Evolutionary conservation across 306 rosid species (phyloP).

Genomic region (Vigna angularis): DNA sequence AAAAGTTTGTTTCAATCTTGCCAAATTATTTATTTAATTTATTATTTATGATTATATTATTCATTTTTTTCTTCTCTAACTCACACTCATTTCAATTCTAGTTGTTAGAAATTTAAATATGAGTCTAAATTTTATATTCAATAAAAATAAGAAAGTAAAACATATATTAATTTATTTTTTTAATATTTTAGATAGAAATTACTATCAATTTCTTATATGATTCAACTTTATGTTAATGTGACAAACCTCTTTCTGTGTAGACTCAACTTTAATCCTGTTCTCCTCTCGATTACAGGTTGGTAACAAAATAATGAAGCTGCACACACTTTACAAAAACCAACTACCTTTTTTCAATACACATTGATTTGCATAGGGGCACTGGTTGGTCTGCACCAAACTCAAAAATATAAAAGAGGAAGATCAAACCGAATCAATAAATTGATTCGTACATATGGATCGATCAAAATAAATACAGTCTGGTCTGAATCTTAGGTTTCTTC

Average conservation of each 20-base stretch:
- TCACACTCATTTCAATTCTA: too few species aligned
- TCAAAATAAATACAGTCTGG: not conserved
- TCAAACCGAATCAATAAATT: not conserved
- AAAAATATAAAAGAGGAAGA: not conserved
- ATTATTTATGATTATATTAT: too few species aligned
- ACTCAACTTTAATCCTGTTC: not conserved
- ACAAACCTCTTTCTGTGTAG: too few species aligned
- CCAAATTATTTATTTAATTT: too few species aligned
- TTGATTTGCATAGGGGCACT: not conserved
- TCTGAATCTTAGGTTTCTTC: not conserved
- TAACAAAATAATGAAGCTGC: not conserved
- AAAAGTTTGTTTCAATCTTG: too few species aligned
- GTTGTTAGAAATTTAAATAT: too few species aligned
- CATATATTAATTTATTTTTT: too few species aligned
- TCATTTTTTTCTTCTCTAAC: too few species aligned
- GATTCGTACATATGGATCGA: not conserved
- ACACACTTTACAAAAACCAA: slow-evolving; percentile 15
- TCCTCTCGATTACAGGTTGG: slow-evolving; percentile 37
- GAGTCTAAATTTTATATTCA: too few species aligned
- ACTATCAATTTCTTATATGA: too few species aligned
- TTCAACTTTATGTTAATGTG: too few species aligned
- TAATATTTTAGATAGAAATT: accelerated
- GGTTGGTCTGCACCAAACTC: not conserved
- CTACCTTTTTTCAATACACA: not conserved
- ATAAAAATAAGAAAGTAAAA: too few species aligned